A percentile compares a stretch with the other conserved stretches of the same genome.
These are phyloP conservation scores for Globisporangium recalcitrans DNA, from an alignment of 352 stramenopile species.

Conservation along the genomic window DNA sequence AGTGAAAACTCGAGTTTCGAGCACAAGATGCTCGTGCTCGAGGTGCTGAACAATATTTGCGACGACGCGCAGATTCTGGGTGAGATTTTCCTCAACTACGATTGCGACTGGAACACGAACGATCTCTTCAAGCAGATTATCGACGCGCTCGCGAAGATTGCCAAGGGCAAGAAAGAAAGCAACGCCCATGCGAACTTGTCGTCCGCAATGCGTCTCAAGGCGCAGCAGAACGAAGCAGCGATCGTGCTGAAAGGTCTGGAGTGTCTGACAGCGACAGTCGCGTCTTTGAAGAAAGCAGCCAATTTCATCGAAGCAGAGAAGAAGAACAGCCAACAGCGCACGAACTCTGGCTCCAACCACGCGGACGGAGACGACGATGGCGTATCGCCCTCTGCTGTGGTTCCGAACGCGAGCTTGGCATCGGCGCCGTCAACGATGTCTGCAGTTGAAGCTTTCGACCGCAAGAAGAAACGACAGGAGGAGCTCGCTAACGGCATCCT, in stretches of 20 bases:
- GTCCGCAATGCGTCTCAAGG: constrained; percentile 52
- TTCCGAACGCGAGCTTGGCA: constrained; percentile 17
- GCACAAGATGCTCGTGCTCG: constrained; percentile 97
- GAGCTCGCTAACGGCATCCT: constrained; percentile 95
- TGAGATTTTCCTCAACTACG: constrained; percentile 99
- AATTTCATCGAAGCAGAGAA: constrained; percentile 69
- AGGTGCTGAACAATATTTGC: constrained; percentile 95
- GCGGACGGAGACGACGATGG: constrained; percentile 51
- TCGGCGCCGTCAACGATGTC: constrained; percentile 46
- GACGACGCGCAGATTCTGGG: constrained; percentile 92
- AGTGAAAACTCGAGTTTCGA: constrained; percentile 96
- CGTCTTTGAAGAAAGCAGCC: constrained; percentile 89
- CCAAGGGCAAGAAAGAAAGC: constrained; percentile 83
- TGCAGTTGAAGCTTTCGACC: constrained; percentile 94
- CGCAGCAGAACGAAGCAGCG: constrained; percentile 66
- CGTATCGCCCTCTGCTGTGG: constrained; percentile 7
- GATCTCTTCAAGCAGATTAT: constrained; percentile 99
- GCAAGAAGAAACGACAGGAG: constrained; percentile 94
- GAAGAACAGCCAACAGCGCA: constrained; percentile 28
- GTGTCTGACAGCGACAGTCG: constrained; percentile 90
- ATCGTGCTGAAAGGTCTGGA: constrained; percentile 87
- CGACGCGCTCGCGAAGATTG: constrained; percentile 92
- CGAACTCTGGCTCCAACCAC: constrained; percentile 20
- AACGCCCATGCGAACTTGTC: constrained; percentile 53
- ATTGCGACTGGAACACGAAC: constrained; percentile 97